Conservation (phyloP, 176 grass and related monocot genomes). For the Raddia distichophylla region DNA sequence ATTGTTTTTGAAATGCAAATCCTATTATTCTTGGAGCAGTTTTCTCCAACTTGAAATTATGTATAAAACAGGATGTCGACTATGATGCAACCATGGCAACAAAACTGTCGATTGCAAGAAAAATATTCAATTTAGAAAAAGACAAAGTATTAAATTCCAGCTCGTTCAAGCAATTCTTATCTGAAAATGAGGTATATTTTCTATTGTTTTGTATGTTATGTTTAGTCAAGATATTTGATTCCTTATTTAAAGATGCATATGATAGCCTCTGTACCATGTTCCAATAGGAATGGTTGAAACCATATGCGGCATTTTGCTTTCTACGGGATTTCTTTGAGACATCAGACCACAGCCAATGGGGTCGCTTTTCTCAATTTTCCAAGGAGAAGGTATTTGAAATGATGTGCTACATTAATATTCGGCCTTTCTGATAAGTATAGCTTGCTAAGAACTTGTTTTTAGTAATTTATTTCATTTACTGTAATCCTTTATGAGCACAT, state of each 20-base stretch:
- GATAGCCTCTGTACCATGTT: conserved; percentile 20
- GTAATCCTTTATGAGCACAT: conserved; percentile 35
- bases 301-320: conserved; percentile 99
- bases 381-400: conserved; percentile 78
- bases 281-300: conserved; percentile 97
- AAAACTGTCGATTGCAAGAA: conserved; percentile 88
- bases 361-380: conserved; percentile 83
- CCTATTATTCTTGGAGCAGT: background rate
- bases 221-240: conserved; percentile 32
- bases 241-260: conserved; percentile 33
- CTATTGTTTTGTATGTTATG: conserved; percentile 28
- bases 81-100: conserved; percentile 80
- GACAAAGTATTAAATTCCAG: conserved; percentile 71
- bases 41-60: conserved; percentile 23
- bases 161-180: conserved; percentile 89
- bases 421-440: background rate
- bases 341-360: conserved; percentile 97
- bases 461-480: conserved; percentile 22
- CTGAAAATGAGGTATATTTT: conserved; percentile 86
- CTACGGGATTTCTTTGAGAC: conserved; percentile 96
- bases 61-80: conserved; percentile 74
- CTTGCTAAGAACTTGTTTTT: conserved; percentile 15
- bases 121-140: conserved; percentile 92
- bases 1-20: background rate
- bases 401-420: conserved; percentile 22